Base-by-base conservation (phyloP, 1,139 yeast genomes). In the Debaryomyces subglobosus region DNA sequence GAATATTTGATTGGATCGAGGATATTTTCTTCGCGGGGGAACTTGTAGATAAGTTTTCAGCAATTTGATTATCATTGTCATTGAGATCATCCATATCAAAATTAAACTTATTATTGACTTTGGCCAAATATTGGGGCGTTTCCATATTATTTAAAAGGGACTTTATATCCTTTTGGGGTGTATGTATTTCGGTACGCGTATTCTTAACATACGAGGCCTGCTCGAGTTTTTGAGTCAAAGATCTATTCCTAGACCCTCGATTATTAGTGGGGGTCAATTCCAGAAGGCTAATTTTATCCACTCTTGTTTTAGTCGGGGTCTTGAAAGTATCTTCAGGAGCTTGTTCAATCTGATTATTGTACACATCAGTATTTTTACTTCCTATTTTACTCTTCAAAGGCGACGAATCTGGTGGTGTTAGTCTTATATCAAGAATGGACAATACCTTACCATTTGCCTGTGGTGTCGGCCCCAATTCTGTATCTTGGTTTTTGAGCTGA, bases 381-480 rank as follows among this genome's bases (percentile, higher is more conserved):
- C 49, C 44, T 47, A 47, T 40, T 45, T 51, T 61, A 21, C 40
- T 42, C 45, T 61, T 69, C 48, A 73, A 58, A 1, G 81, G 80
- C 0, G 78, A 72, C 2, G 79, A 72, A 38, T 73, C 77, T 3
- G 80, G 79, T 1, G 82, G 81, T 1, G 79, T 71, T 49, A 75
- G 48, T 39, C 64, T 62, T 39, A 79, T 68, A 53, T 86, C 91
- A 57, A 86, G 84, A 10, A 86, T 72, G 9, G 91, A 84, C 39
- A 85, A 60, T 0, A 86, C 88, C 37, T 83, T 76, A 0, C 94
- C 94, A 51, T 84, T 77, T 8, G 86, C 75, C 54, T 86, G 92
- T 0, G 94, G 94, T 0, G 94, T 86, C 0, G 94, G 94, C 0
- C 92, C 92, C 15, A 86, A 61, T 52, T 81, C 85, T 1, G 63